Percentiles rank a stretch among this genome's conserved stretches.
Conservation (phyloP, 2,329 filamentous ascomycete genomes). For the Alternaria tenuissima region DNA sequence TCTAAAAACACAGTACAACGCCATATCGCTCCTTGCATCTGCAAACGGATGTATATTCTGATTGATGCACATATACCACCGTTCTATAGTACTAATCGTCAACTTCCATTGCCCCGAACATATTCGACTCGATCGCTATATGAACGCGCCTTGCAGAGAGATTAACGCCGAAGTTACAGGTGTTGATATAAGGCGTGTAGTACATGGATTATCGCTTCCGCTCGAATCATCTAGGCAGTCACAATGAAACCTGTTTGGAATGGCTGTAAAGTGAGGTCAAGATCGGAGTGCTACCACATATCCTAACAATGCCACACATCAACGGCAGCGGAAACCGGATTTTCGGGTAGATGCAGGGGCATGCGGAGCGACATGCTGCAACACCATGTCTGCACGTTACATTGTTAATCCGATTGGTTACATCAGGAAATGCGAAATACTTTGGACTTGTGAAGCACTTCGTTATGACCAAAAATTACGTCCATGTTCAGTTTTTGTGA, state of each 20-base stretch:
- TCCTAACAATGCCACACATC: neutral
- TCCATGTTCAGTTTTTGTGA: neutral
- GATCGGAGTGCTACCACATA: neutral
- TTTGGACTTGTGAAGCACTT: neutral
- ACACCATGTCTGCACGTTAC: neutral
- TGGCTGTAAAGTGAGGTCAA: neutral
- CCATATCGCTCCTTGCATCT: neutral
- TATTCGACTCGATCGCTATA: neutral
- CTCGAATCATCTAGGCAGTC: neutral
- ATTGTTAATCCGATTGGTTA: neutral
- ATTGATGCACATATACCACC: neutral
- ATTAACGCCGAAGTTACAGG: neutral
- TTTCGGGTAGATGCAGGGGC: conserved; percentile 1
- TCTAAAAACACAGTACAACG: neutral
- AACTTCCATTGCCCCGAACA: neutral
- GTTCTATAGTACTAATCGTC: neutral
- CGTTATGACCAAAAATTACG: neutral
- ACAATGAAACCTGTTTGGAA: neutral
- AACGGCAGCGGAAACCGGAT: conserved; percentile 3
- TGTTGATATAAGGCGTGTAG: neutral
- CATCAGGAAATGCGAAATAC: neutral
- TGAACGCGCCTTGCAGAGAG: neutral
- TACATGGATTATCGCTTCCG: neutral
- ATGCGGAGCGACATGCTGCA: neutral
- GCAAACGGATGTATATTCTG: neutral